Evolutionary conservation across 2,329 filamentous ascomycete species (phyloP).

Genomic region (Monascus ruber): DNA sequence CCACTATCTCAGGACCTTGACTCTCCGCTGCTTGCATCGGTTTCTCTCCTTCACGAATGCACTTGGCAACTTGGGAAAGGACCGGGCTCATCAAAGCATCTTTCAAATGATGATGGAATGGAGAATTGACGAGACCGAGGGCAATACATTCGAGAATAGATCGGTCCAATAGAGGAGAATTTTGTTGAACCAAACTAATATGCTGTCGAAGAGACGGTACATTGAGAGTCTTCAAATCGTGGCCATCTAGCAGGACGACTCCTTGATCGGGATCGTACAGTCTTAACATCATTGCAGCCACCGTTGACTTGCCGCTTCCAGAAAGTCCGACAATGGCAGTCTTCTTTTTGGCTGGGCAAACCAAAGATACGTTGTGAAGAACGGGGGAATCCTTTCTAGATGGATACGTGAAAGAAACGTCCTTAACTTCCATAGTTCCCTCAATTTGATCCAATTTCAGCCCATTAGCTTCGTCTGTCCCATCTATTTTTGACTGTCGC

Average conservation of each 20-base stretch:
- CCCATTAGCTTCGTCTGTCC: constrained; percentile 14
- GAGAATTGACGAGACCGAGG: constrained; percentile 35
- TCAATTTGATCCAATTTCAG: constrained; percentile 14
- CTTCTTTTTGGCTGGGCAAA: constrained; percentile 24
- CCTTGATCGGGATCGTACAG: constrained; percentile 27
- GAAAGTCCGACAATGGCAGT: constrained; percentile 40
- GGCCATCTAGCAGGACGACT: constrained; percentile 17
- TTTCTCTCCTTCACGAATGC: constrained; percentile 10
- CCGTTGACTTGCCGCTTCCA: constrained; percentile 43
- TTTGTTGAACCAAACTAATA: constrained; percentile 38
- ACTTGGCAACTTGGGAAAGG: constrained; percentile 14
- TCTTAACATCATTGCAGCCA: constrained; percentile 25
- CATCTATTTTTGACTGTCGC: constrained; percentile 37
- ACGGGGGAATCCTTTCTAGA: constrained; percentile 25
- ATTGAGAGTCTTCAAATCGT: constrained; percentile 21
- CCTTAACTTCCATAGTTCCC: constrained; percentile 21
- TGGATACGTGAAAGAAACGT: constrained; percentile 29
- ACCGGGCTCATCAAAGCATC: constrained; percentile 14
- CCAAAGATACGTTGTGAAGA: constrained; percentile 19
- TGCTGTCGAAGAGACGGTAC: constrained; percentile 23
- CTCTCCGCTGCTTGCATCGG: background rate
- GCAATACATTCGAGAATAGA: constrained; percentile 46
- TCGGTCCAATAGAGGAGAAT: constrained; percentile 40
- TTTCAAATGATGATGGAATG: constrained; percentile 13
- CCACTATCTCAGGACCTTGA: constrained; percentile 7